Conservation (phyloP, 805 yeast genomes). For the Candida xiaguanensis region DNA sequence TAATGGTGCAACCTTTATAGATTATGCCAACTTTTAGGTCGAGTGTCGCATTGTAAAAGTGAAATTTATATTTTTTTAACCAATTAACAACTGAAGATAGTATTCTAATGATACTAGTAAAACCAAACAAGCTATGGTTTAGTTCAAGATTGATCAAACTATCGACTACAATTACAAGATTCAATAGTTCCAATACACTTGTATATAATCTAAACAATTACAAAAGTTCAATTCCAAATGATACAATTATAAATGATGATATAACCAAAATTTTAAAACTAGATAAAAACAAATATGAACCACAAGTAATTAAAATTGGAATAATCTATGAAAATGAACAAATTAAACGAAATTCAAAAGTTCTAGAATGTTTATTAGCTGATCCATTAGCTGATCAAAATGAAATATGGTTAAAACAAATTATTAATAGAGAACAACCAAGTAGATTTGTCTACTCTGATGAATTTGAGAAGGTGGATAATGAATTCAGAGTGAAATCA, state of each 20-base stretch:
- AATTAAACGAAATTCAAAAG: conserved; percentile 17
- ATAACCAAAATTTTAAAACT: conserved; percentile 7
- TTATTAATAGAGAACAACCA: conserved; percentile 20
- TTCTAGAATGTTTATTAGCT: conserved; percentile 35
- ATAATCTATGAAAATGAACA: conserved; percentile 28
- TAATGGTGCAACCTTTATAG: too few species aligned
- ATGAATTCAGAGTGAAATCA: conserved; percentile 6
- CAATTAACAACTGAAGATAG: background rate
- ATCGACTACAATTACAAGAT: background rate
- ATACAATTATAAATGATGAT: conserved; percentile 5
- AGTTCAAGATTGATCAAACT: background rate
- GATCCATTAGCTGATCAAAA: conserved; percentile 37
- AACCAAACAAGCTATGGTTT: background rate
- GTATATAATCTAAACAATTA: conserved; percentile 8
- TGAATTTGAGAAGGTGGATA: background rate
- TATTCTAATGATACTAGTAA: background rate
- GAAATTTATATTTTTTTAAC: background rate
- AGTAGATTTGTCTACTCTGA: conserved; percentile 18
- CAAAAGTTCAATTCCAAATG: conserved; percentile 10
- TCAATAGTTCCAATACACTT: conserved; percentile 3
- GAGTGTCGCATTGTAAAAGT: background rate
- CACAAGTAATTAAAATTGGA: conserved; percentile 26
- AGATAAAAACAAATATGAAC: background rate
- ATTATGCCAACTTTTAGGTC: background rate
- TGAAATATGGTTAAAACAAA: conserved; percentile 26